These are phyloP conservation scores for Vaccinium vitisidaea DNA, from an alignment of 148 eudicot species.

Conservation along the genomic window DNA sequence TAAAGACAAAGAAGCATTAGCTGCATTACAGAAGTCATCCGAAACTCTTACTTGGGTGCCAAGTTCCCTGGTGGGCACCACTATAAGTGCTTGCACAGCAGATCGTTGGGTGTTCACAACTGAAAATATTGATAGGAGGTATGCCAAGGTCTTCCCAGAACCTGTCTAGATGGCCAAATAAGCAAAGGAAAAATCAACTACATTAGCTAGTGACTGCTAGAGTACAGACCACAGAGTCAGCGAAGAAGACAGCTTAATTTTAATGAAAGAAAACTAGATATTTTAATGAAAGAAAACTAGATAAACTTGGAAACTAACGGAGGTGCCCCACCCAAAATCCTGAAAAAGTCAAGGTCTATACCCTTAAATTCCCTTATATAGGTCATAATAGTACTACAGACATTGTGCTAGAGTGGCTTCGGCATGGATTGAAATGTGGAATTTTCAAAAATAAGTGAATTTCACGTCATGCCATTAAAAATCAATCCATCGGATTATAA, in stretches of 20 bases:
- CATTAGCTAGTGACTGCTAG: slow-evolving; percentile 8
- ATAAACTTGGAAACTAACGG: not conserved
- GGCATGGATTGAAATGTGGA: not conserved
- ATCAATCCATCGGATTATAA: not conserved
- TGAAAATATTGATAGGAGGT: slow-evolving; percentile 72
- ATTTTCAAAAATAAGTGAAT: not conserved
- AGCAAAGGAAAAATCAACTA: not conserved
- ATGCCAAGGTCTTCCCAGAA: slow-evolving; percentile 96
- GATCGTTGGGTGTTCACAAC: slow-evolving; percentile 59
- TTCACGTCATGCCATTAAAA: not conserved
- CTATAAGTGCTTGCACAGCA: slow-evolving; percentile 85
- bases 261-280: not conserved
- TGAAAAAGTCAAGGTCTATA: not conserved
- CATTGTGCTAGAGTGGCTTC: not conserved
- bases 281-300: not conserved
- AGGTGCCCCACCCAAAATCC: not conserved
- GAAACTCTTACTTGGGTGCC: slow-evolving; percentile 78
- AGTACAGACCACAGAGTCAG: not conserved
- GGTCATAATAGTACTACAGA: not conserved
- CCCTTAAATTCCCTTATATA: not conserved
- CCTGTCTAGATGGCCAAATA: slow-evolving; percentile 71
- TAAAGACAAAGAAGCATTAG: not conserved
- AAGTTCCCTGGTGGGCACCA: slow-evolving; percentile 95
- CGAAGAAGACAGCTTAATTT: not conserved
- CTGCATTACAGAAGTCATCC: not conserved